phyloP scores from a whole-genome alignment of 257 asterid genomes.

The Craterostigma plantagineum region DNA sequence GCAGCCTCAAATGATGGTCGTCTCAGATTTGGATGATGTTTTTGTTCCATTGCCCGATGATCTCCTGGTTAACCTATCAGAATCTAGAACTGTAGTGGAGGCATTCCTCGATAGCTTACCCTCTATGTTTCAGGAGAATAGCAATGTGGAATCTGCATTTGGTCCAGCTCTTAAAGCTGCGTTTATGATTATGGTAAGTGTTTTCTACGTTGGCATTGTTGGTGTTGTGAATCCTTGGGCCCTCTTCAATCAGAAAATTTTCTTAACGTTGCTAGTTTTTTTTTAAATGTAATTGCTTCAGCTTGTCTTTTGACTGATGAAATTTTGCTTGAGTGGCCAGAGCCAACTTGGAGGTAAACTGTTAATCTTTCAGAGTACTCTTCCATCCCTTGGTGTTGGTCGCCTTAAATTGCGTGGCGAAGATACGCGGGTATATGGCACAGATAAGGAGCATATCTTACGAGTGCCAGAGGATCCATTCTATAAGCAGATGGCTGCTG shows the following conservation, averaged over 20 bases:
- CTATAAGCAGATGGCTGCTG: slow-evolving; percentile 99
- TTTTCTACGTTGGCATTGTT: slow-evolving; percentile 7
- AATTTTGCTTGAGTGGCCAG: slow-evolving; percentile 29
- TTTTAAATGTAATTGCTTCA: slow-evolving; percentile 3
- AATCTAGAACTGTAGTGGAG: slow-evolving; percentile 83
- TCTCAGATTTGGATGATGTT: slow-evolving; percentile 73
- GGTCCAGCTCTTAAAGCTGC: slow-evolving; percentile 98
- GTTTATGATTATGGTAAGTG: slow-evolving; percentile 71
- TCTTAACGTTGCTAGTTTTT: too few relatives aligned
- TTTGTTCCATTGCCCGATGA: slow-evolving; percentile 79
- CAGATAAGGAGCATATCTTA: slow-evolving; percentile 74
- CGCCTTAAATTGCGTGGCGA: slow-evolving; percentile 89
- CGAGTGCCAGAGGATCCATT: slow-evolving; percentile 95
- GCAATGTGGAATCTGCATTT: slow-evolving; percentile 95
- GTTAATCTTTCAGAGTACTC: slow-evolving; percentile 76
- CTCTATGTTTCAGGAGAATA: slow-evolving; percentile 73
- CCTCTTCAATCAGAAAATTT: too few relatives aligned
- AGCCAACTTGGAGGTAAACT: slow-evolving; percentile 93
- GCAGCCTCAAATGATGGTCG: slow-evolving; percentile 86
- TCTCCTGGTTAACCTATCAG: slow-evolving; percentile 92
- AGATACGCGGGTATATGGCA: slow-evolving; percentile 66
- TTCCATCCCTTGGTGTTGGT: slow-evolving; percentile 96
- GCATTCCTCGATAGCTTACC: slow-evolving; percentile 93
- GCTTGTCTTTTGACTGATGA: slow-evolving; percentile 9
- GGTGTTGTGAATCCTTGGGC: not conserved